Evolutionary conservation across 345 rosid species (phyloP).

Genomic region (Hibiscus tridactylites): DNA sequence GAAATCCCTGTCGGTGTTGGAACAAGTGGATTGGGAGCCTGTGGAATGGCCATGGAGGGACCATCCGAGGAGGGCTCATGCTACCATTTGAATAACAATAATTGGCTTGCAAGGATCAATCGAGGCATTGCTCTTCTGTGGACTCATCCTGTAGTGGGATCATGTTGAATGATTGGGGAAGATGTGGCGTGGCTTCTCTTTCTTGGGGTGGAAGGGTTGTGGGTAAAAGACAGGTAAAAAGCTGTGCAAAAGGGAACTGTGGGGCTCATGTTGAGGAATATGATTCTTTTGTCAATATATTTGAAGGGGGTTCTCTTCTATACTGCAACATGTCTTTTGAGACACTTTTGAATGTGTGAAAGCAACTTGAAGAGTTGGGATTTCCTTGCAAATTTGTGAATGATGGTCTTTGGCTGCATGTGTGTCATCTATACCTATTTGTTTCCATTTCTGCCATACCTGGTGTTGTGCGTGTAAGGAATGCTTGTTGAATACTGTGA

Average conservation of each 20-base stretch:
- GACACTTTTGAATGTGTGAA: slow-evolving; percentile 76
- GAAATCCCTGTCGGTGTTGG: slow-evolving; percentile 29
- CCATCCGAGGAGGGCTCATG: slow-evolving; percentile 67
- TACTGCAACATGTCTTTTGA: slow-evolving; percentile 94
- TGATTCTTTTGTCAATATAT: slow-evolving; percentile 69
- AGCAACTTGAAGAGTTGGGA: slow-evolving; percentile 88
- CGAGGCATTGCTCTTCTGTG: slow-evolving; percentile 48
- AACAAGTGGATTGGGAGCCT: slow-evolving; percentile 23
- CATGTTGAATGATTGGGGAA: slow-evolving; percentile 73
- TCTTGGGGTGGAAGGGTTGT: slow-evolving; percentile 98
- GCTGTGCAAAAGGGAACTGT: slow-evolving; percentile 44
- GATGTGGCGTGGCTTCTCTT: slow-evolving; percentile 59
- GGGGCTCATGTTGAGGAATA: slow-evolving; percentile 68
- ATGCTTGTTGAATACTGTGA: not conserved
- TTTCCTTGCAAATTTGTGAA: slow-evolving; percentile 94
- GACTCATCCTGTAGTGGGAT: slow-evolving; percentile 52
- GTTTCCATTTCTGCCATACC: slow-evolving; percentile 7
- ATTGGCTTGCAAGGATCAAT: slow-evolving; percentile 63
- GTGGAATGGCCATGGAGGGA: slow-evolving; percentile 63
- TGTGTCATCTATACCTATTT: slow-evolving; percentile 23
- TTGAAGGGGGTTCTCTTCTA: slow-evolving; percentile 89
- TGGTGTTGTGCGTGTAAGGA: not conserved
- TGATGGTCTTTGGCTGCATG: slow-evolving; percentile 98
- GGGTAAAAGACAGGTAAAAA: slow-evolving; percentile 55
- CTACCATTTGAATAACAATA: slow-evolving; percentile 46